Conservation (phyloP, 73 alveolate genomes). For the Paraurostyla sp. region DNA sequence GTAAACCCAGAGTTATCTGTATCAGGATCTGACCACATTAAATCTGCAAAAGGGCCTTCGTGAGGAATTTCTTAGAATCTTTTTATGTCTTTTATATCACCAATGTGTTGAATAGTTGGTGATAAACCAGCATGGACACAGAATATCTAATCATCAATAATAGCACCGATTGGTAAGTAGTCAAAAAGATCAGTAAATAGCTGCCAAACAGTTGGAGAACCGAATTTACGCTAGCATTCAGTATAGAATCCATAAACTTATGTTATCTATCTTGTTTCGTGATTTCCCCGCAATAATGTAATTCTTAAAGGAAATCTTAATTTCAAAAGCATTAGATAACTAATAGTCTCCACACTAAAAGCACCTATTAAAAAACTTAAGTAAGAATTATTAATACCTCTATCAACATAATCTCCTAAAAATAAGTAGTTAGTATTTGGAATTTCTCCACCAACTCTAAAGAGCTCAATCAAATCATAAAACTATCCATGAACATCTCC, state of each 20-base stretch:
- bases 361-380: conserved; percentile 33
- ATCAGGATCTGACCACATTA: conserved; percentile 99
- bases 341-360: conserved; percentile 87
- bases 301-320: conserved; percentile 93
- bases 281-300: conserved; percentile 93
- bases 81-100: conserved; percentile 92
- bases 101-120: conserved; percentile 95
- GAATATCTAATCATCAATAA: conserved; percentile 93
- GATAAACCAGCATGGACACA: conserved; percentile 99
- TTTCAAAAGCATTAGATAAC: conserved; percentile 85
- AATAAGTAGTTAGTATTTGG: conserved; percentile 91
- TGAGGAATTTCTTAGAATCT: conserved; percentile 98
- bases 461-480: conserved; percentile 92
- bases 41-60: conserved; percentile 98
- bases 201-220: conserved; percentile 96
- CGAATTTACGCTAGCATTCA: conserved; percentile 98
- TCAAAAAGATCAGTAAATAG: conserved; percentile 97
- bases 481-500: conserved; percentile 97
- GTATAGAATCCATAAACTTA: conserved; percentile 99
- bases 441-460: conserved; percentile 95
- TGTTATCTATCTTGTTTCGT: conserved; percentile 90
- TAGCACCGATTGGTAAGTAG: conserved; percentile 97
- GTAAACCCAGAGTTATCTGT: conserved; percentile 93
- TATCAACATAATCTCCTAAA: conserved; percentile 95
- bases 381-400: conserved; percentile 73